Conservation (phyloP, 78 protist genomes). For the Planoprotostelium fungivorum region DNA sequence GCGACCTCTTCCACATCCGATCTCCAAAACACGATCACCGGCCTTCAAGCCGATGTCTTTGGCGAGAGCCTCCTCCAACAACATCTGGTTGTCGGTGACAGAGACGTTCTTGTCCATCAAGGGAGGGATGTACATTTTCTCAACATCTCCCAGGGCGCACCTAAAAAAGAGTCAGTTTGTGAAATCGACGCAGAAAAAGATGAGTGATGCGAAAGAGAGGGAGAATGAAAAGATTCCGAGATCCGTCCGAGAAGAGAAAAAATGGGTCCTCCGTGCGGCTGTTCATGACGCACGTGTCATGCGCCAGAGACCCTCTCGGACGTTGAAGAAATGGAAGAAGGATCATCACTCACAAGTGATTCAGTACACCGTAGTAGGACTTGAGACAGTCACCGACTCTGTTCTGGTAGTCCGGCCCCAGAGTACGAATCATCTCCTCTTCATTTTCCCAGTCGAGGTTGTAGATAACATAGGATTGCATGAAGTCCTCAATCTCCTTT, state of each 20-base stretch:
- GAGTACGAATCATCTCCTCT: neutral
- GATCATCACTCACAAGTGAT: neutral
- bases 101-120: neutral
- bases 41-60: neutral
- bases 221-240: too few species aligned
- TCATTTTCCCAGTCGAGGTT: neutral
- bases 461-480: neutral
- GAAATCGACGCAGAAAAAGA: neutral
- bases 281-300: too few species aligned
- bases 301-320: too few species aligned
- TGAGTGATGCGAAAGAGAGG: too few species aligned
- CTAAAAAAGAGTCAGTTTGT: neutral
- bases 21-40: neutral
- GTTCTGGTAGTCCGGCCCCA: neutral
- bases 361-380: neutral
- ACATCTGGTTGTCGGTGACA: neutral
- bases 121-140: constrained; percentile 10
- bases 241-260: too few species aligned
- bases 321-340: too few species aligned
- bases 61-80: neutral
- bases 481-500: neutral
- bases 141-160: neutral
- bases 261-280: too few species aligned
- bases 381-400: neutral
- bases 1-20: constrained; percentile 2